Base-by-base conservation (phyloP, 768 basidiomycete species). In the Phaeotremella skinneri region DNA sequence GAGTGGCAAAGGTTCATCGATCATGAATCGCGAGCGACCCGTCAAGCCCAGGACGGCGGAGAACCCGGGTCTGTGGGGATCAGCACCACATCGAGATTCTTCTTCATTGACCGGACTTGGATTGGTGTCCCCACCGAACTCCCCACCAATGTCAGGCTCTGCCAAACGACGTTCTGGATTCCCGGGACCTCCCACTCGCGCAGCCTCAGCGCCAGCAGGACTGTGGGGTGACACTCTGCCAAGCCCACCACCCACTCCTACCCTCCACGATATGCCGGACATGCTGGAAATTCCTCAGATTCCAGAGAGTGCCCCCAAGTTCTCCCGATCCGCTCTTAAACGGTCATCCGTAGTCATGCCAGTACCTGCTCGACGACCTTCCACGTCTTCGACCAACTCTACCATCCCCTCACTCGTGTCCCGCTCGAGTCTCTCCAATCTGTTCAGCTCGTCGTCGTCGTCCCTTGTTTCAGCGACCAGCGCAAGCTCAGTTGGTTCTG, bases 311-410 rank as follows among this genome's bases (percentile, higher is more conserved):
- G 66, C 70, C 11, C 73, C 73, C 5, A 70, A 70, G 26, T 76
- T 76, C 49, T 76, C 73, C 27, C 62, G 74, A 20, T 57, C 72
- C 2, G 61, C 64, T 1, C 34, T 76, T 29, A 71, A 66, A 50
- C 69, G 68, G 49, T 59, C 59, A 16, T 68, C 63, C 21, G 57
- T 71, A n/a, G 54, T 74, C 32, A 66, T 73, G 67, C 67, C 69
- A 25, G 61, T 58, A 9, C 51, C 72, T 4, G 63, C 63, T 21
- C 51, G 37, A 7, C 32, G 51, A 48, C 43, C 58, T 14, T 29
- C 32, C 20, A 27, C 14, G 13, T 61, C 59, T 5, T 59, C 58
- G 2, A 34, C 53, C 7, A 37, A 37, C 17, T 37, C 34, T 7
- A 7, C 34, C 34, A 37, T 37, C 17, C 34, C 34, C 9, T 37